Conservation (phyloP, 768 basidiomycete species). For the Fistulinella prunicolor region DNA sequence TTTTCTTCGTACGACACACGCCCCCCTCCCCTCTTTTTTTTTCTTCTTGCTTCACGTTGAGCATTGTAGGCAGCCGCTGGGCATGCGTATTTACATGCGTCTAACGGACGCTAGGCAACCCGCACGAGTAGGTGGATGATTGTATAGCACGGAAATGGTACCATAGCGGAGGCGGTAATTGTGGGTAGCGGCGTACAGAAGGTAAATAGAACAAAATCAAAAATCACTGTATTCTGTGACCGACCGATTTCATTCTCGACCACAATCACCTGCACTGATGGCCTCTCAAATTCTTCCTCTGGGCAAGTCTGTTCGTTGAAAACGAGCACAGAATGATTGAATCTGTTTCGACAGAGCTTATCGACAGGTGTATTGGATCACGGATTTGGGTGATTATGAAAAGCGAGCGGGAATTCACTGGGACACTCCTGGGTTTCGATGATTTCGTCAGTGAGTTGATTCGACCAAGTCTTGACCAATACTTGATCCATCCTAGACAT, state of each 20-base stretch:
- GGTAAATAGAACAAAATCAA: conserved; percentile 12
- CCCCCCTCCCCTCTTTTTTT: conserved; percentile 8
- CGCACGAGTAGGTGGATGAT: conserved; percentile 20
- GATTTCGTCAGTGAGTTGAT: conserved; percentile 95
- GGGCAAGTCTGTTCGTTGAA: conserved; percentile 42
- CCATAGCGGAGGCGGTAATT: conserved; percentile 22
- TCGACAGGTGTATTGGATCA: conserved; percentile 96
- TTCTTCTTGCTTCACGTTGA: conserved; percentile 23
- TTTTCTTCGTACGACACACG: conserved; percentile 10
- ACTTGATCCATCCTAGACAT: conserved; percentile 52
- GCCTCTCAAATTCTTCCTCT: conserved; percentile 93
- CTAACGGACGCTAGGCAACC: conserved; percentile 32
- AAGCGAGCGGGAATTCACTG: conserved; percentile 93
- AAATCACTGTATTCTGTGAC: too few species aligned
- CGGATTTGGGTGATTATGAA: conserved; percentile 99
- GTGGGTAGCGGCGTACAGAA: conserved; percentile 1
- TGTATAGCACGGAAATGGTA: conserved; percentile 19
- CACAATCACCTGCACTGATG: conserved; percentile 47
- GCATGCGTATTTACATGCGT: conserved; percentile 26
- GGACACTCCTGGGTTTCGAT: conserved; percentile 92
- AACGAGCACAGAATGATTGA: not conserved
- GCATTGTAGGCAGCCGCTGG: conserved; percentile 17
- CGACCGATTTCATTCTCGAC: conserved; percentile 1
- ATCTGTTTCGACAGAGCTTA: conserved; percentile 60
- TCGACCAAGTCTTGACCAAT: conserved; percentile 1